A percentile compares a stretch with the other conserved stretches of the same genome.
Evolutionary conservation across 768 basidiomycete genomes (phyloP).

Genomic region (Hypsizygus marmoreus): DNA sequence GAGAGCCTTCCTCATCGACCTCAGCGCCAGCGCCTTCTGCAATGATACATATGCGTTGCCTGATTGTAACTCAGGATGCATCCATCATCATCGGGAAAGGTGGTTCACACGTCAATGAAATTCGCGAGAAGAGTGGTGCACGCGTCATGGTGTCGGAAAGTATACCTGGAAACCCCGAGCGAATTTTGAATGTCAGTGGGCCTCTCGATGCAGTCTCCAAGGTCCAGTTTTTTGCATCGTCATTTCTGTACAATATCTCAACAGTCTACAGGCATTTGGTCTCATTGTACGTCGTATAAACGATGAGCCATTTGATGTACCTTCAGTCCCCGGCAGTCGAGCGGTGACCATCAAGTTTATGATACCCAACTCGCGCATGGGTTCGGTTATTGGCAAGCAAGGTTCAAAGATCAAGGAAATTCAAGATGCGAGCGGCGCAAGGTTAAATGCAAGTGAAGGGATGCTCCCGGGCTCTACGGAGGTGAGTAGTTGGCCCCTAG

Average conservation of each 20-base stretch:
- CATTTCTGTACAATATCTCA: not conserved
- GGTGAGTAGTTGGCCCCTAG: constrained; percentile 46
- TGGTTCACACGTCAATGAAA: constrained; percentile 97
- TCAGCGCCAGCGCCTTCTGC: constrained; percentile 63
- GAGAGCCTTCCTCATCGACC: constrained; percentile 52
- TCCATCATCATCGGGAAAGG: constrained; percentile 98
- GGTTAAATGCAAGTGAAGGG: constrained; percentile 95
- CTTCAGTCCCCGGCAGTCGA: constrained; percentile 95
- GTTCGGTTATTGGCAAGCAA: constrained; percentile 96
- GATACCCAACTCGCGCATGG: constrained; percentile 99
- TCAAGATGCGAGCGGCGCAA: constrained; percentile 95
- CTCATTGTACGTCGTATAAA: constrained; percentile 98
- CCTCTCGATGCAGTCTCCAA: constrained; percentile 98
- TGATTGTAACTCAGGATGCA: constrained; percentile 99
- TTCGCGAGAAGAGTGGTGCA: constrained; percentile 95
- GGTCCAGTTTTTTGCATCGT: constrained; percentile 46
- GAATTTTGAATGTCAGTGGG: constrained; percentile 95
- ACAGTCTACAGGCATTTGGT: constrained; percentile 82
- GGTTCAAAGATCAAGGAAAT: constrained; percentile 99
- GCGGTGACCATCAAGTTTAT: constrained; percentile 99
- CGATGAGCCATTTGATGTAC: constrained; percentile 97
- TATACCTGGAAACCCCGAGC: constrained; percentile 98
- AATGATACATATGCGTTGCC: constrained; percentile 94
- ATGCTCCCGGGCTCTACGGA: constrained; percentile 99
- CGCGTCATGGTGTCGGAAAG: constrained; percentile 97